Evolutionary conservation across 768 basidiomycete species (phyloP), one percentile per base, ranked within the genome.

Genomic region (Lentinula aciculospora): DNA sequence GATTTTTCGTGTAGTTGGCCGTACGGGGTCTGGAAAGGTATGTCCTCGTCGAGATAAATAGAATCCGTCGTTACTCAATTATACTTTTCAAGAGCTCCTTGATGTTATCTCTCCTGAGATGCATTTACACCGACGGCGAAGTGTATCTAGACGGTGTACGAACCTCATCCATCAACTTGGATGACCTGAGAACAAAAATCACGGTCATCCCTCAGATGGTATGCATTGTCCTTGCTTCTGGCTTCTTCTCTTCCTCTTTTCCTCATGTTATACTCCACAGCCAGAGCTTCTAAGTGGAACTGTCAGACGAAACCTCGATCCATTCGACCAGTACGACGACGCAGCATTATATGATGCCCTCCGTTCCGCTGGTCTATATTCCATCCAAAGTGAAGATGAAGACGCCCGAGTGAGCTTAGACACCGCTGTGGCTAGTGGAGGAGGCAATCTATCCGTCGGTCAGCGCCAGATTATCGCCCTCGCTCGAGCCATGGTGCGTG

Each of bases 251-350:
- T 42, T 10, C 36, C 19, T 21, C 23, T 23, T 12, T 15, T 31
- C 8, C 17, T 53, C 6, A 53, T 21, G 0, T 34, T 12, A 9
- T 21, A 8, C 4, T 15, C 19, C 9, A 31, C 37, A 64, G 61
- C 63, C 63, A 6, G 63, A 64, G 40, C 61, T 89, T 59, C 65
- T 88, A 59, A 84, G 82, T 46, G 86, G 86, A 1, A 85, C 84
- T 3, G 60, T 88, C 13, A 78, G 87, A 32, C 79, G 83, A 1
- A 82, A 85, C 0, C 67, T 89, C 27, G 86, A 89, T 60, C 84
- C 87, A 17, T 89, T 89, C 61, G 73, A 79, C n/a, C 84, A 89
- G 61, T 87, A 87, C 59, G 74, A 85, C 56, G 88, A 89, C 60
- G 73, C 75, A 0, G 79, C 84, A 34, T 83, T 89, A 80, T 82